These are phyloP conservation scores for Pichia sp. DNA, from an alignment of 1,139 yeast genomes.

Conservation along the genomic window DNA sequence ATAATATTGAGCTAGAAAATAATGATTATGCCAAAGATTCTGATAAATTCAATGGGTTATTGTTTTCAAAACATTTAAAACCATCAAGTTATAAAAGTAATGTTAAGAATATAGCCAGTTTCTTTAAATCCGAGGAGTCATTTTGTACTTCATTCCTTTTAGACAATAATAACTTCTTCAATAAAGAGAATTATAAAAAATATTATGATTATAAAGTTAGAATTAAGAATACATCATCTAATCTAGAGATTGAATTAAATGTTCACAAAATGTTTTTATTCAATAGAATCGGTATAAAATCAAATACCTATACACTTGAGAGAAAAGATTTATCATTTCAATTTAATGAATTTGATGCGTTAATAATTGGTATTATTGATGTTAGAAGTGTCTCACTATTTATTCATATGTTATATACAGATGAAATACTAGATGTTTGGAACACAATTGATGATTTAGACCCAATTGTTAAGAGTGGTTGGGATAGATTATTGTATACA, in stretches of 20 bases:
- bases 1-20: background rate
- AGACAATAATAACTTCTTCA: background rate
- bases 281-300: conserved; percentile 11
- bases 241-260: conserved; percentile 12
- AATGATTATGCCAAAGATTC: conserved; percentile 4
- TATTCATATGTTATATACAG: conserved; percentile 44
- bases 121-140: conserved; percentile 14
- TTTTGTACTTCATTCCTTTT: background rate
- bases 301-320: conserved; percentile 1
- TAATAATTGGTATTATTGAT: conserved; percentile 20
- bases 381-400: conserved; percentile 31
- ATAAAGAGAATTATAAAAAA: conserved; percentile 21
- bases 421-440: conserved; percentile 36
- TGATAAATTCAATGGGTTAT: background rate
- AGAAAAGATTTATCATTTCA: conserved; percentile 14
- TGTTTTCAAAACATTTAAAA: background rate
- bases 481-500: conserved; percentile 14
- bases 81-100: background rate
- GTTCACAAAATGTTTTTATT: conserved; percentile 20
- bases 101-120: conserved; percentile 3
- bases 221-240: conserved; percentile 18
- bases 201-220: conserved; percentile 26
- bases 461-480: conserved; percentile 16
- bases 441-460: conserved; percentile 23
- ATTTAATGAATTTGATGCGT: conserved; percentile 4